Conservation (phyloP, 192 early-diverging fungal genomes). For the Dissophora globulifera region DNA sequence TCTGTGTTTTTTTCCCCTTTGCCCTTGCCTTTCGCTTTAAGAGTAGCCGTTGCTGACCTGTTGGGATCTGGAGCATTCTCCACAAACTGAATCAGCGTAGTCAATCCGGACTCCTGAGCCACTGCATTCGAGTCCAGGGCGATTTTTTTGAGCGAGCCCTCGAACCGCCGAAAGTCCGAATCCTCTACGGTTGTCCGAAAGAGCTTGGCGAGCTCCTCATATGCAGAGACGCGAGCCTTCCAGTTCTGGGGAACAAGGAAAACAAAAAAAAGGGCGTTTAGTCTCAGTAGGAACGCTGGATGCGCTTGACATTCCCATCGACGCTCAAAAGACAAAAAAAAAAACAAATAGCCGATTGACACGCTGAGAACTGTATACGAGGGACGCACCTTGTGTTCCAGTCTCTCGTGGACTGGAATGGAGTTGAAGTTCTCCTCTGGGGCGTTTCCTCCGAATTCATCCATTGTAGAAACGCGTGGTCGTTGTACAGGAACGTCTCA, state of each 20-base stretch:
- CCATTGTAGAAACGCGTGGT: slow-evolving; percentile 19
- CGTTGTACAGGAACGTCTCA: background rate
- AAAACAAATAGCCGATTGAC: slow-evolving; percentile 18
- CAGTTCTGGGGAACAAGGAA: slow-evolving; percentile 74
- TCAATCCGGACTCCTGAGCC: slow-evolving; percentile 88
- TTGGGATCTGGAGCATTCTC: slow-evolving; percentile 81
- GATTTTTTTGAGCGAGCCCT: slow-evolving; percentile 82
- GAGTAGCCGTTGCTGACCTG: slow-evolving; percentile 60
- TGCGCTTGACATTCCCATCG: slow-evolving; percentile 1
- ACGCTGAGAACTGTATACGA: no score
- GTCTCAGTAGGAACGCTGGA: background rate
- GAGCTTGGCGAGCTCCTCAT: slow-evolving; percentile 78
- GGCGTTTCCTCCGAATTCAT: slow-evolving; percentile 39
- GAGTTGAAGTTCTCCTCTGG: slow-evolving; percentile 81
- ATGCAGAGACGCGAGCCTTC: slow-evolving; percentile 92
- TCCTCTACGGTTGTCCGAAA: slow-evolving; percentile 75
- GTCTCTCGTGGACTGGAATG: slow-evolving; percentile 80
- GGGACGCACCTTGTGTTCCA: slow-evolving; percentile 83
- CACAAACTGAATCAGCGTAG: slow-evolving; percentile 80
- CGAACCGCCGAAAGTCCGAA: slow-evolving; percentile 75
- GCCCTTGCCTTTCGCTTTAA: background rate
- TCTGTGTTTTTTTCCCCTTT: background rate
- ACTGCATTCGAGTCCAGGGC: slow-evolving; percentile 88
- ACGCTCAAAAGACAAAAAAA: slow-evolving; percentile 22
- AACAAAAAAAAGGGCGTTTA: slow-evolving; percentile 8